Evolutionary conservation across 805 yeast genomes (phyloP).

Genomic region (Wickerhamomyces bisporus): DNA sequence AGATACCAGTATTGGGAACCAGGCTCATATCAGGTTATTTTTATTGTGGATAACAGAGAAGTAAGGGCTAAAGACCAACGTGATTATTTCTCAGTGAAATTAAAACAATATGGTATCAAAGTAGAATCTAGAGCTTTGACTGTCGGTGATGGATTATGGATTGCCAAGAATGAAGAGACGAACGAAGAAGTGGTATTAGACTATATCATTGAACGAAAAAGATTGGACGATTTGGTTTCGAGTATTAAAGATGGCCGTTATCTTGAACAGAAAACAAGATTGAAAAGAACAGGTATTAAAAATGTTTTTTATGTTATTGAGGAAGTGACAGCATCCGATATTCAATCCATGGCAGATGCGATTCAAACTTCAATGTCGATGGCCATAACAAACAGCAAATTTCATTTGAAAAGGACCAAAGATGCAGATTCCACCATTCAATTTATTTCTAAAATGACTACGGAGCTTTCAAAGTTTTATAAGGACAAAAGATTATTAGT

Average conservation of each 20-base stretch:
- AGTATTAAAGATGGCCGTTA: conserved; percentile 88
- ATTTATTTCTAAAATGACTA: conserved; percentile 48
- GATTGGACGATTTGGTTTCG: conserved; percentile 76
- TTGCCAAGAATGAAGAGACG: conserved; percentile 61
- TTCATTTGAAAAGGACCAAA: conserved; percentile 62
- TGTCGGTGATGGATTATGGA: conserved; percentile 88
- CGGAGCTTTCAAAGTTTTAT: conserved; percentile 37
- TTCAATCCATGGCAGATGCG: conserved; percentile 50
- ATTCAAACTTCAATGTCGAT: conserved; percentile 72
- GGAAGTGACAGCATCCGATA: conserved; percentile 49
- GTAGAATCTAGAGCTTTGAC: conserved; percentile 55
- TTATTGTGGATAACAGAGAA: conserved; percentile 80
- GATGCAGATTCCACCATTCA: conserved; percentile 71
- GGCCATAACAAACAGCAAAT: conserved; percentile 59
- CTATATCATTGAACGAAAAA: conserved; percentile 83
- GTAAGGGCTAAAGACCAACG: conserved; percentile 64
- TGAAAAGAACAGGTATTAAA: conserved; percentile 61
- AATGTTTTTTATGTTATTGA: conserved; percentile 77
- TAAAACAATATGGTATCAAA: conserved; percentile 43
- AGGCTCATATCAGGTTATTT: conserved; percentile 51
- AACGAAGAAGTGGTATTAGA: conserved; percentile 66
- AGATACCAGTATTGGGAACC: conserved; percentile 50
- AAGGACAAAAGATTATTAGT: conserved; percentile 37
- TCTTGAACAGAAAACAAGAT: conserved; percentile 77
- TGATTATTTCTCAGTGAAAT: conserved; percentile 57